Evolutionary conservation across 176 grass and related monocot genomes (phyloP).

Genomic region (Oryza australiensis): DNA sequence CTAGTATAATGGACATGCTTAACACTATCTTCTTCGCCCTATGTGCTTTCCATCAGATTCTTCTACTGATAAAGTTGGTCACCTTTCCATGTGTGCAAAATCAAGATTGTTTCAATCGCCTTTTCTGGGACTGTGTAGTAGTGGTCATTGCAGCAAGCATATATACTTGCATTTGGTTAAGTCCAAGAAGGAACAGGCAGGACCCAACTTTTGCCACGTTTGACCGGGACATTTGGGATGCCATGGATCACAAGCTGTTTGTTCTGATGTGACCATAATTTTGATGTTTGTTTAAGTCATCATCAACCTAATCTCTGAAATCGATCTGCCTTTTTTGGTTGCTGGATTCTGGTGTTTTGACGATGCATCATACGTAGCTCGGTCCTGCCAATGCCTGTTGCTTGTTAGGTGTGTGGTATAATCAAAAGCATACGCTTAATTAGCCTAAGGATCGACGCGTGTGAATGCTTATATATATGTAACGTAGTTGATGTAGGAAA

Average conservation of each 20-base stretch:
- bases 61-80: conserved; percentile 41
- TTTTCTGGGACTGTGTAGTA: conserved; percentile 14
- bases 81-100: conserved; percentile 37
- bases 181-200: conserved; percentile 52
- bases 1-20: conserved; percentile 39
- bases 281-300: conserved; percentile 34
- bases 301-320: conserved; percentile 26
- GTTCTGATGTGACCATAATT: conserved; percentile 27
- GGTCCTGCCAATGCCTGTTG: neutral
- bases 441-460: conserved; percentile 31
- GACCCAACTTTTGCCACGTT: conserved; percentile 31
- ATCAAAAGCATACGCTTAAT: conserved; percentile 2
- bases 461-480: neutral
- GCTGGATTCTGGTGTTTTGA: conserved; percentile 29
- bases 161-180: conserved; percentile 14
- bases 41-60: conserved; percentile 61
- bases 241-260: conserved; percentile 42
- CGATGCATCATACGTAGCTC: conserved; percentile 3
- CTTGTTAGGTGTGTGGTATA: conserved; percentile 11
- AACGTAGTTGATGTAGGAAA: conserved; percentile 22
- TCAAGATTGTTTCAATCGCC: conserved; percentile 4
- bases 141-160: conserved; percentile 1
- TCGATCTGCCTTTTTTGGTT: conserved; percentile 22
- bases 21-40: conserved; percentile 53
- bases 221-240: conserved; percentile 42